Percentiles rank a stretch among this genome's conserved stretches.
Evolutionary conservation across 208 protist genomes (phyloP).

Genomic region (Ichthyophonus hoferi): DNA sequence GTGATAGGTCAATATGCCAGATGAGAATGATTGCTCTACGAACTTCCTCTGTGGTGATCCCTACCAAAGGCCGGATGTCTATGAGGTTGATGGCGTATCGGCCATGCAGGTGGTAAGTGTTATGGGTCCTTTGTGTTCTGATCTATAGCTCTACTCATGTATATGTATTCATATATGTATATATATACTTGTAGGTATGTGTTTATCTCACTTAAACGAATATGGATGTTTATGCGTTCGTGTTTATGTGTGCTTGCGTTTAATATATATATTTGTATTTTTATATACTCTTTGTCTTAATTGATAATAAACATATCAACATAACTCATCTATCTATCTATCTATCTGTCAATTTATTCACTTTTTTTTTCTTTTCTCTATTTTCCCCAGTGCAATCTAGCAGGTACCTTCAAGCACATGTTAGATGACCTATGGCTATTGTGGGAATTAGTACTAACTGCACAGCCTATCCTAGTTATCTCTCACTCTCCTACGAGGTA

Average conservation of each 20-base stretch:
- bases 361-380: conserved; percentile 4
- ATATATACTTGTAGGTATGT: no score
- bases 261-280: not conserved
- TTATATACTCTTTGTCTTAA: no score
- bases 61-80: not conserved
- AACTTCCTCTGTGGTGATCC: not conserved
- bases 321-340: not conserved
- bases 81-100: not conserved
- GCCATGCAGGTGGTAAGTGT: not conserved
- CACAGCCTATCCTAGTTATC: conserved; percentile 9
- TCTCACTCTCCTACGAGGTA: conserved; percentile 27
- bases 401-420: not conserved
- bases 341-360: not conserved
- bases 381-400: conserved; percentile 1
- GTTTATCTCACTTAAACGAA: not conserved
- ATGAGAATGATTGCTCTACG: not conserved
- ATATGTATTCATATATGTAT: no score
- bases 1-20: not conserved
- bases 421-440: conserved; percentile 3
- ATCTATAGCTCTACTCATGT: no score
- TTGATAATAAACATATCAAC: no score
- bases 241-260: not conserved
- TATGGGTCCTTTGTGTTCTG: no score
- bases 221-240: not conserved
- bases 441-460: conserved; percentile 36